Percentiles rank a stretch among this genome's conserved stretches.
These are phyloP conservation scores for Fusarium torulosum DNA, from an alignment of 2,329 filamentous ascomycete species.

Conservation along the genomic window DNA sequence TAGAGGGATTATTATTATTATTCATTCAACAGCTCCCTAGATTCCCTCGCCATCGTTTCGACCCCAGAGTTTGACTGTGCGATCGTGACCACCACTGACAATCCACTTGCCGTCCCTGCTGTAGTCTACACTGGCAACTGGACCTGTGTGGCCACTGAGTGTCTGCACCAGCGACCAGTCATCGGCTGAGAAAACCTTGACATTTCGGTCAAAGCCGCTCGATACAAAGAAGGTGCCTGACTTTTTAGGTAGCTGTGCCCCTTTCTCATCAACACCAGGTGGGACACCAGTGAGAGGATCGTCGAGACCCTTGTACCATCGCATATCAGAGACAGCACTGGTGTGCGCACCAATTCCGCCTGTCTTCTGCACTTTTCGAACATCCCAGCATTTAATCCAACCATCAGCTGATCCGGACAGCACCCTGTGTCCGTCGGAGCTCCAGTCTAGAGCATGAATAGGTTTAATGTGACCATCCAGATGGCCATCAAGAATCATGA, in stretches of 20 bases:
- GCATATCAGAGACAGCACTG: slow-evolving; percentile 89
- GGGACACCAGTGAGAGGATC: slow-evolving; percentile 73
- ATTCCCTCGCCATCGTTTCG: slow-evolving; percentile 77
- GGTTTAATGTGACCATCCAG: slow-evolving; percentile 86
- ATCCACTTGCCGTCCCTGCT: slow-evolving; percentile 91
- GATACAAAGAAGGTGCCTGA: slow-evolving; percentile 92
- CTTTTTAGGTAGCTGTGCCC: slow-evolving; percentile 79
- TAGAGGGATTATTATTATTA: slow-evolving; percentile 13
- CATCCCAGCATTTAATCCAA: slow-evolving; percentile 98
- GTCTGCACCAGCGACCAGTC: slow-evolving; percentile 94
- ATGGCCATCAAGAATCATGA: slow-evolving; percentile 94
- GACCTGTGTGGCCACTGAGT: slow-evolving; percentile 89
- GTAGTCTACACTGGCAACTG: slow-evolving; percentile 91
- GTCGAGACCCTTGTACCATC: slow-evolving; percentile 93
- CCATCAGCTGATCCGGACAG: slow-evolving; percentile 94
- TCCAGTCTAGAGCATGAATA: slow-evolving; percentile 94
- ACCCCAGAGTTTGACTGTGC: slow-evolving; percentile 96
- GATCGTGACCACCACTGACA: slow-evolving; percentile 91
- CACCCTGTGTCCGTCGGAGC: slow-evolving; percentile 89
- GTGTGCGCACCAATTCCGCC: slow-evolving; percentile 92
- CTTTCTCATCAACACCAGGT: slow-evolving; percentile 73
- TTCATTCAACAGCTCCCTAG: slow-evolving; percentile 47
- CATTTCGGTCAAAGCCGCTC: slow-evolving; percentile 91
- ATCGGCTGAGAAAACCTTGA: slow-evolving; percentile 96
- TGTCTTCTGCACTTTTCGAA: slow-evolving; percentile 85